Evolutionary conservation across 1,284 basidiomycete species (phyloP).

Genomic region (Sporisorium exsertum): DNA sequence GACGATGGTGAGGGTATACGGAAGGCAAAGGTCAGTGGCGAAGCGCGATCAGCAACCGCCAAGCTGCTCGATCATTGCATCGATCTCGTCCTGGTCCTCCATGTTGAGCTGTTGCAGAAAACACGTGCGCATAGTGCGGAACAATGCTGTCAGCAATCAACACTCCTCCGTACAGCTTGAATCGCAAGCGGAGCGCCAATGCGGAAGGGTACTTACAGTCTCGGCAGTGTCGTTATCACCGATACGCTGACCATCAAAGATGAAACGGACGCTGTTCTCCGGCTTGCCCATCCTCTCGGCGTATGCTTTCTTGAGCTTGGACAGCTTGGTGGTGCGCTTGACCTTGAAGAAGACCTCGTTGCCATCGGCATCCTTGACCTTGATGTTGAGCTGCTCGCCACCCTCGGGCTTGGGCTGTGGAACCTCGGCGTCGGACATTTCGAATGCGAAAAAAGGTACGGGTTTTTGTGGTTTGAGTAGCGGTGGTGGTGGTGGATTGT

Average conservation of each 20-base stretch:
- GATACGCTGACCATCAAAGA: slow-evolving; percentile 67
- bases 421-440: slow-evolving; percentile 62
- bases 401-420: slow-evolving; percentile 64
- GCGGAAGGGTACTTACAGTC: slow-evolving; percentile 53
- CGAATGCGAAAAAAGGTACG: too few relatives aligned
- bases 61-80: slow-evolving; percentile 69
- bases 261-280: slow-evolving; percentile 66
- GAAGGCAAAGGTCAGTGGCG: background rate
- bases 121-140: background rate
- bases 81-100: slow-evolving; percentile 69
- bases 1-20: slow-evolving; percentile 25
- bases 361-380: slow-evolving; percentile 72
- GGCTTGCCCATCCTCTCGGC: slow-evolving; percentile 89
- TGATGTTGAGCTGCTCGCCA: slow-evolving; percentile 69
- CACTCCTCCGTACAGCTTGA: background rate
- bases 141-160: background rate
- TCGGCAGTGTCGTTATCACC: slow-evolving; percentile 68
- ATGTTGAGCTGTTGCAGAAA: slow-evolving; percentile 57
- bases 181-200: background rate
- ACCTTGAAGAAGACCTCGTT: slow-evolving; percentile 99
- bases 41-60: slow-evolving; percentile 48
- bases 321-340: slow-evolving; percentile 91
- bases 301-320: slow-evolving; percentile 92
- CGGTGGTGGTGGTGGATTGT: background rate
- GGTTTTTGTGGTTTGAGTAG: background rate